Evolutionary conservation across 768 basidiomycete species (phyloP).

Genomic region (Auricularia sp.): DNA sequence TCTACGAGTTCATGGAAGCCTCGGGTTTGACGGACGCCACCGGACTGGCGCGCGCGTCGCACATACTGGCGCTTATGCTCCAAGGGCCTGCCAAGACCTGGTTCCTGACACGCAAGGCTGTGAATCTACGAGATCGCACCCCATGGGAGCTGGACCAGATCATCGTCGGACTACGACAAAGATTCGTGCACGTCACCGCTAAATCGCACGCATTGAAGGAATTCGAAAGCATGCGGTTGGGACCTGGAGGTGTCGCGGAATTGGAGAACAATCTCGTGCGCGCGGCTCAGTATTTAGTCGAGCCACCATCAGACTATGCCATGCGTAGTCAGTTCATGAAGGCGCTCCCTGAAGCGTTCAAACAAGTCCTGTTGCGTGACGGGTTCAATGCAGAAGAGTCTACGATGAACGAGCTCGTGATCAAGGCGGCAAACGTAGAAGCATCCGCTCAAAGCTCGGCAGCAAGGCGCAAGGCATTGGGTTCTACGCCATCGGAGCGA

Average conservation of each 20-base stretch:
- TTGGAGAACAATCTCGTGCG: not conserved
- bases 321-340: not conserved
- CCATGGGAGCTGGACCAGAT: not conserved
- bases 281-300: not conserved
- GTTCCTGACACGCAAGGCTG: not conserved
- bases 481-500: not conserved
- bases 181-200: not conserved
- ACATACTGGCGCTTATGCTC: not conserved
- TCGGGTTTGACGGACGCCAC: not conserved
- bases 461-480: not conserved
- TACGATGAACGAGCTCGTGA: not conserved
- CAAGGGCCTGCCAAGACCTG: not conserved
- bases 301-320: not conserved
- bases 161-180: not conserved
- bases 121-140: not conserved
- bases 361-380: not conserved
- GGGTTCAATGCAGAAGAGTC: not conserved
- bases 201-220: not conserved
- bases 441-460: not conserved
- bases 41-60: not conserved
- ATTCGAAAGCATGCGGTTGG: not conserved
- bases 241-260: not conserved
- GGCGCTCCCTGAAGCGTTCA: not conserved
- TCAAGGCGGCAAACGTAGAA: not conserved
- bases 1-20: not conserved